Percentiles rank a stretch among this genome's conserved stretches.
These are phyloP conservation scores for Colletotrichum sidae DNA, from an alignment of 2,329 filamentous ascomycete genomes.

Conservation along the genomic window DNA sequence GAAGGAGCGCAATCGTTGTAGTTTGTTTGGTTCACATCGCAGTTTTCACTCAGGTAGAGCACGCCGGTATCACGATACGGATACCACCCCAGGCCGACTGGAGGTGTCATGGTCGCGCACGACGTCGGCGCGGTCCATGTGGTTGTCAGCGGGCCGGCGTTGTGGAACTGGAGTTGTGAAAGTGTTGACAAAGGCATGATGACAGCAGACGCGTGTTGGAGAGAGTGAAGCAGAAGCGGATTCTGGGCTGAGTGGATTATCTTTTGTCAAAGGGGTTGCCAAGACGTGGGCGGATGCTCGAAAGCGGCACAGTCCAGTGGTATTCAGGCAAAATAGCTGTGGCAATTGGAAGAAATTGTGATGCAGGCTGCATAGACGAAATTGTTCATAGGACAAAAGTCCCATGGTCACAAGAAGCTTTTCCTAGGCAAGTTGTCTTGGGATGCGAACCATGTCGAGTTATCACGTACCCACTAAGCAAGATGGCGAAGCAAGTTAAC, in stretches of 20 bases:
- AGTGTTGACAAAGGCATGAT: conserved; percentile 1
- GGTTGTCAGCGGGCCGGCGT: conserved; percentile 14
- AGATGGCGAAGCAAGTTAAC: too few species aligned
- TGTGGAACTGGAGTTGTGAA: not conserved
- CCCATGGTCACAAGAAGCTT: too few species aligned
- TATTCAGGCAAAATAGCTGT: not conserved
- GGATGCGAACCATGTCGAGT: too few species aligned
- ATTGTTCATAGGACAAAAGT: too few species aligned
- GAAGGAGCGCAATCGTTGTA: not conserved
- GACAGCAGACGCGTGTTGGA: not conserved
- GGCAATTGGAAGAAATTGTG: too few species aligned
- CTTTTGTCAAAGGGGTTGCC: not conserved
- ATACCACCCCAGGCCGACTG: not conserved
- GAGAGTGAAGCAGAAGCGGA: not conserved
- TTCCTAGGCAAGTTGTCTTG: too few species aligned
- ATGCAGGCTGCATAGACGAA: too few species aligned
- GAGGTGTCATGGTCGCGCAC: not conserved
- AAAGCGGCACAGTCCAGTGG: not conserved
- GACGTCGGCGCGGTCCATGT: conserved; percentile 3
- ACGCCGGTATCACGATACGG: not conserved
- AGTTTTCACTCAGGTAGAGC: not conserved
- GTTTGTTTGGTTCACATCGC: not conserved
- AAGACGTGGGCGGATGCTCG: not conserved
- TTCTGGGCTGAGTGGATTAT: not conserved
- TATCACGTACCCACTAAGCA: too few species aligned